These are phyloP conservation scores for Nepenthes alata DNA, from an alignment of 179 eudicot species.

Conservation along the genomic window DNA sequence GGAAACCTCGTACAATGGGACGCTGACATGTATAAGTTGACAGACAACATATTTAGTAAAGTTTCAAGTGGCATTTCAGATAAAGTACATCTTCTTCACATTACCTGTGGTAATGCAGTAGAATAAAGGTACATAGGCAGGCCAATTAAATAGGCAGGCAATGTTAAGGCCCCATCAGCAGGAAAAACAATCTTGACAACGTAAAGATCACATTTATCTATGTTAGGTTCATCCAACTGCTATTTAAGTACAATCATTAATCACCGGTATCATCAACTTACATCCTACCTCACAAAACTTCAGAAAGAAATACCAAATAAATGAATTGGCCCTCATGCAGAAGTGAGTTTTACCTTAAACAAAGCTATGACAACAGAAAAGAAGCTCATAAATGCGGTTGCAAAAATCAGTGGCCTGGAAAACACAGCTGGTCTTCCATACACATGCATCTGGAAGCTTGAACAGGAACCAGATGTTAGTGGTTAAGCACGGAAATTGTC, in stretches of 20 bases:
- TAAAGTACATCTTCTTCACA: too few relatives aligned
- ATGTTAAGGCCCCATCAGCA: not conserved
- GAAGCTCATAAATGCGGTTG: slow-evolving; percentile 99
- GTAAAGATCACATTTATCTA: not conserved
- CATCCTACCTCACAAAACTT: too few relatives aligned
- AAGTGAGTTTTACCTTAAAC: slow-evolving; percentile 55
- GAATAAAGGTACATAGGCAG: too few relatives aligned
- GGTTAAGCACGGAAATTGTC: not conserved
- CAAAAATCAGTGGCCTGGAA: slow-evolving; percentile 77
- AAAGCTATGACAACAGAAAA: slow-evolving; percentile 95
- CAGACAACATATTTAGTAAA: too few relatives aligned
- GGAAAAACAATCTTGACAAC: not conserved
- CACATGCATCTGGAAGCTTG: slow-evolving; percentile 58
- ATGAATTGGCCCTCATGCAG: not conserved
- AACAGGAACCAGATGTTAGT: slow-evolving; percentile 6
- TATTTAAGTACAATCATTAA: too few relatives aligned
- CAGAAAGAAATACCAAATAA: not conserved
- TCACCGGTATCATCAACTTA: too few relatives aligned
- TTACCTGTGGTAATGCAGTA: too few relatives aligned
- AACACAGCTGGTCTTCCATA: slow-evolving; percentile 65
- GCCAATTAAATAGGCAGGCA: too few relatives aligned
- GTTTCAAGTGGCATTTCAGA: too few relatives aligned
- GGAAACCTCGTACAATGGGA: too few relatives aligned
- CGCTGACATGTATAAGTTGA: too few relatives aligned
- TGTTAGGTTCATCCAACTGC: too few relatives aligned